phyloP scores from a whole-genome alignment of 1,284 basidiomycete genomes.

The Phylloporus sp. region DNA sequence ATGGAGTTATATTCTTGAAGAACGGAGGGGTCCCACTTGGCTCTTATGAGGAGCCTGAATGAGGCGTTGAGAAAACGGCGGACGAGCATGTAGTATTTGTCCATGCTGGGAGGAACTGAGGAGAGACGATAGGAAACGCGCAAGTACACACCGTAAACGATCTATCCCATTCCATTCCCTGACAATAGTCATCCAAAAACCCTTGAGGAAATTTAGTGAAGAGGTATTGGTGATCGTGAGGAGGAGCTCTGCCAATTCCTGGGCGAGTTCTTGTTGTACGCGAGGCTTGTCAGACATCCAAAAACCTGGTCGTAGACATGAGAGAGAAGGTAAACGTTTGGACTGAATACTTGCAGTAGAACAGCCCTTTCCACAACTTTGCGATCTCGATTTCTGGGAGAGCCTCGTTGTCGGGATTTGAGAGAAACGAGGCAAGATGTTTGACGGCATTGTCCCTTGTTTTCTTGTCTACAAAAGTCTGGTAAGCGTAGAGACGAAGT shows the following conservation, averaged over 20 bases:
- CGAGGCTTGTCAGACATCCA: constrained; percentile 99
- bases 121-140: constrained; percentile 3
- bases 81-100: constrained; percentile 97
- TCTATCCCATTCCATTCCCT: constrained; percentile 95
- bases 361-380: constrained; percentile 97
- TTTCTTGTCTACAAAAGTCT: constrained; percentile 74
- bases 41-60: constrained; percentile 80
- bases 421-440: constrained; percentile 79
- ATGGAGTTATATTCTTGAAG: constrained; percentile 75
- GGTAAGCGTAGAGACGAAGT: constrained; percentile 14
- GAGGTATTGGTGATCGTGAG: constrained; percentile 70
- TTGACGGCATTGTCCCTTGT: constrained; percentile 89
- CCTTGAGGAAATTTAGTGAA: constrained; percentile 81
- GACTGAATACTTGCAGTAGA: constrained; percentile 79
- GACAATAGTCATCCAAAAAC: constrained; percentile 91
- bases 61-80: constrained; percentile 87
- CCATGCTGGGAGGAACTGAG: constrained; percentile 67
- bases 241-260: constrained; percentile 84
- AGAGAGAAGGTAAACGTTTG: constrained; percentile 3
- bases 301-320: constrained; percentile 69
- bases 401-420: constrained; percentile 62
- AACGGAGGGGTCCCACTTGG: constrained; percentile 69
- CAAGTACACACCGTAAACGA: constrained; percentile 71
- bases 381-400: constrained; percentile 81
- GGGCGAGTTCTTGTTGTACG: constrained; percentile 91